Conservation (phyloP, 352 stramenopile species). For the Aphanomyces invadans region DNA sequence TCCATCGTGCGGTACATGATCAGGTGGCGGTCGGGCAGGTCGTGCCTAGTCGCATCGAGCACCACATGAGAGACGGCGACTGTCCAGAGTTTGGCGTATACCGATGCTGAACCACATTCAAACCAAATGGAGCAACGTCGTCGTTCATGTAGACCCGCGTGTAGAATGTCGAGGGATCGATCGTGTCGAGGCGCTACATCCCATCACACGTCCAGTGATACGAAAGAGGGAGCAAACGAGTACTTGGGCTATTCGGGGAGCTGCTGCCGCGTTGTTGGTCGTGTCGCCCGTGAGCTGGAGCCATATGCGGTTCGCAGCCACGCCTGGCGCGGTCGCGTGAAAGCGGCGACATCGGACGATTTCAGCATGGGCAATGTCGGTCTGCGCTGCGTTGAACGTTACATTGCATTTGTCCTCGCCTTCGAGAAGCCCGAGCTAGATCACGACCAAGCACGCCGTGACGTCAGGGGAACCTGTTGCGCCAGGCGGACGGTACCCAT, state of each 20-base stretch:
- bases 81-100: neutral
- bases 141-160: conserved; percentile 22
- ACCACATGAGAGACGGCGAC: no score
- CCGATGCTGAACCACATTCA: conserved; percentile 23
- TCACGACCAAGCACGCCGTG: no score
- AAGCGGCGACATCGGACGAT: conserved; percentile 8
- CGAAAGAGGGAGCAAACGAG: no score
- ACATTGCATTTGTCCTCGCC: conserved; percentile 11
- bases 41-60: neutral
- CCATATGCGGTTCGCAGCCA: conserved; percentile 14
- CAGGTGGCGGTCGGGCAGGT: conserved; percentile 8
- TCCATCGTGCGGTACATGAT: conserved; percentile 23
- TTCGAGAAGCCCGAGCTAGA: neutral
- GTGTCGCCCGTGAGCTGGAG: conserved; percentile 15
- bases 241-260: conserved; percentile 20
- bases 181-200: conserved; percentile 18
- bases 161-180: neutral
- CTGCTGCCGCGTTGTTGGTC: conserved; percentile 1
- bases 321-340: neutral
- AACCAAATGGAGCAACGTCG: conserved; percentile 9
- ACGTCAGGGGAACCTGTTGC: no score
- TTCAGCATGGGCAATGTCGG: conserved; percentile 17
- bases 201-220: no score
- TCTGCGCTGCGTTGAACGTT: conserved; percentile 15
- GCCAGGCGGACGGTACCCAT: conserved; percentile 14